These are phyloP conservation scores for Trichoderma sp. DNA, from an alignment of 2,329 filamentous ascomycete species.

Conservation along the genomic window DNA sequence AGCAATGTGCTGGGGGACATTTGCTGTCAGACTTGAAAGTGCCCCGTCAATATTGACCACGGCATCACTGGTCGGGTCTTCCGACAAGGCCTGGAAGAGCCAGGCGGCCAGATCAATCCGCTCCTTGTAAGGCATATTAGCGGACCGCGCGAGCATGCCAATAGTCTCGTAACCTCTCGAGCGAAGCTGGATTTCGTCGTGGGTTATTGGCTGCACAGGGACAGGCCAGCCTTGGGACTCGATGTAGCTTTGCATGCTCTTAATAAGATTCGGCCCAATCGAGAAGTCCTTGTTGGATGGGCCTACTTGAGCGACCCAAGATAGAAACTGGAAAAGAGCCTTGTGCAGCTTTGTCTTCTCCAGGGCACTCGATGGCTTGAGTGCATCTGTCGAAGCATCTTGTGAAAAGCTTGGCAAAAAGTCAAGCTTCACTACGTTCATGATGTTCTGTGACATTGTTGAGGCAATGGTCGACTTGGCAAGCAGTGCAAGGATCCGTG, in stretches of 20 bases:
- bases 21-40: constrained; percentile 65
- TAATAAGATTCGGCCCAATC: constrained; percentile 66
- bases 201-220: constrained; percentile 55
- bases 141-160: constrained; percentile 70
- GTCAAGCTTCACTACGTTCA: constrained; percentile 66
- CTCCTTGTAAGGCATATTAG: constrained; percentile 53
- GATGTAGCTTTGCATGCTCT: constrained; percentile 69
- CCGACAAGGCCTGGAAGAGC: constrained; percentile 78
- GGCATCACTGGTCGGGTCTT: constrained; percentile 72
- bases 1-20: constrained; percentile 38
- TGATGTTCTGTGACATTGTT: constrained; percentile 63
- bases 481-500: constrained; percentile 71
- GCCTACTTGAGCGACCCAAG: constrained; percentile 78
- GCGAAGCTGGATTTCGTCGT: constrained; percentile 64
- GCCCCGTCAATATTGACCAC: constrained; percentile 88
- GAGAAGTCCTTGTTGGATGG: constrained; percentile 55
- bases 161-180: constrained; percentile 88
- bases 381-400: constrained; percentile 20
- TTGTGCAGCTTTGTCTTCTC: constrained; percentile 77
- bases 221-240: constrained; percentile 79
- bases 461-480: constrained; percentile 74
- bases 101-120: constrained; percentile 60
- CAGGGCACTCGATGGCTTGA: constrained; percentile 52
- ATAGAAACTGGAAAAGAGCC: constrained; percentile 80
- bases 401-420: constrained; percentile 41